These are phyloP conservation scores for Prunus salicina DNA, from an alignment of 306 rosid species.

Conservation along the genomic window DNA sequence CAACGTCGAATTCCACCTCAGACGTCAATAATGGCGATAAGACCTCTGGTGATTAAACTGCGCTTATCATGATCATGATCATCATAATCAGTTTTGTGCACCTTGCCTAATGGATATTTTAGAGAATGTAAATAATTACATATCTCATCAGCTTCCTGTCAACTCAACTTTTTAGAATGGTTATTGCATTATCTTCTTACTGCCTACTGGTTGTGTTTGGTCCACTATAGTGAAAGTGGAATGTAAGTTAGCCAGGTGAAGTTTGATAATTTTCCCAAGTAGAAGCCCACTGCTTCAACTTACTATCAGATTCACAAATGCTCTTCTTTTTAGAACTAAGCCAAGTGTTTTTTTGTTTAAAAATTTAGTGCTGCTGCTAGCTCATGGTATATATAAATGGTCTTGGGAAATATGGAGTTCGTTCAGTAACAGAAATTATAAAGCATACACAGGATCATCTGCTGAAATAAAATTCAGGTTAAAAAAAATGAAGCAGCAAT, in stretches of 20 bases:
- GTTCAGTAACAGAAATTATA: too few species aligned
- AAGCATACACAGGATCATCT: too few species aligned
- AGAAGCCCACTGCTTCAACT: background rate
- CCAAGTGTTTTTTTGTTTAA: too few species aligned
- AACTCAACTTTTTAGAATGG: constrained; percentile 28
- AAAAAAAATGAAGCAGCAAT: too few species aligned
- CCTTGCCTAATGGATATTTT: constrained; percentile 21
- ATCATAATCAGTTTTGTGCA: constrained; percentile 14
- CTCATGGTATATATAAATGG: too few species aligned
- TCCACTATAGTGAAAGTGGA: background rate
- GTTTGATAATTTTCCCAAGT: background rate
- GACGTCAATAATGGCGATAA: constrained; percentile 17
- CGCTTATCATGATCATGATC: background rate
- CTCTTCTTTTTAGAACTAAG: too few species aligned
- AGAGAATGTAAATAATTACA: constrained; percentile 10
- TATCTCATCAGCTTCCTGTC: constrained; percentile 13
- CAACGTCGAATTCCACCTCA: constrained; percentile 23
- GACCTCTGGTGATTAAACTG: constrained; percentile 22
- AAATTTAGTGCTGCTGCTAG: too few species aligned
- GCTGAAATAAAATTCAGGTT: too few species aligned
- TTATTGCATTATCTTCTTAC: constrained; percentile 2
- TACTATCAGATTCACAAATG: too few species aligned
- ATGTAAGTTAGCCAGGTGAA: background rate
- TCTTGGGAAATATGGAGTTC: too few species aligned
- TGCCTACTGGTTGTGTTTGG: constrained; percentile 1